A percentile compares a stretch with the other conserved stretches of the same genome.
Evolutionary conservation across 257 asterid genomes (phyloP).

Genomic region (Nicotiana obtusifolia): DNA sequence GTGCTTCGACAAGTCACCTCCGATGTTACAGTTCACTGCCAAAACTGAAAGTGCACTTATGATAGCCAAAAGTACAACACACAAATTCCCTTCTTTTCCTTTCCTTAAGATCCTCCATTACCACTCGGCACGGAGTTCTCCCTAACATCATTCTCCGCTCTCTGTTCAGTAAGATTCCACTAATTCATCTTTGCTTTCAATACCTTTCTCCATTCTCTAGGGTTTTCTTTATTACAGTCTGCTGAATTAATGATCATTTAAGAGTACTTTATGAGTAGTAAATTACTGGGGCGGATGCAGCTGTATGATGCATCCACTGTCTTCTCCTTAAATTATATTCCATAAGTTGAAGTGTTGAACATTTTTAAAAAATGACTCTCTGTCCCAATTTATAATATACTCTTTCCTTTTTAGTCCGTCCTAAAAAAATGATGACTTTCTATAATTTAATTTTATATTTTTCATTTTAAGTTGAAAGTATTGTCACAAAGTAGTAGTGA

Average conservation of each 20-base stretch:
- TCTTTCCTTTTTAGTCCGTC: too few species aligned
- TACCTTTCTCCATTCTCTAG: not conserved
- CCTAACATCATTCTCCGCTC: not conserved
- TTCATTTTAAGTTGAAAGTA: not conserved
- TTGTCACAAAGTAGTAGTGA: not conserved
- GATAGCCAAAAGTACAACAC: not conserved
- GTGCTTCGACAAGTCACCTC: not conserved
- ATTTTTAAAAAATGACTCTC: not conserved
- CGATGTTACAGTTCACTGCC: not conserved
- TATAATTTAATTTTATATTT: too few species aligned
- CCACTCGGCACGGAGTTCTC: not conserved
- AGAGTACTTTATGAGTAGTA: not conserved
- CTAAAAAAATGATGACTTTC: too few species aligned
- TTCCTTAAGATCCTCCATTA: not conserved
- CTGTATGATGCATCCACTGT: too few species aligned
- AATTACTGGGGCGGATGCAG: too few species aligned
- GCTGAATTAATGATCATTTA: not conserved
- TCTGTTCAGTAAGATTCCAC: not conserved
- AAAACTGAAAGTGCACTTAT: not conserved
- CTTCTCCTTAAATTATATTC: not conserved
- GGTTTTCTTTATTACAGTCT: not conserved
- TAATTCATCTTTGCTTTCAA: not conserved
- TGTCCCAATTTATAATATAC: not conserved
- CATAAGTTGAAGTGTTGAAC: not conserved
- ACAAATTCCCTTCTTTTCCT: not conserved